Evolutionary conservation across 306 rosid species (phyloP).

Genomic region (Trifolium dubium): DNA sequence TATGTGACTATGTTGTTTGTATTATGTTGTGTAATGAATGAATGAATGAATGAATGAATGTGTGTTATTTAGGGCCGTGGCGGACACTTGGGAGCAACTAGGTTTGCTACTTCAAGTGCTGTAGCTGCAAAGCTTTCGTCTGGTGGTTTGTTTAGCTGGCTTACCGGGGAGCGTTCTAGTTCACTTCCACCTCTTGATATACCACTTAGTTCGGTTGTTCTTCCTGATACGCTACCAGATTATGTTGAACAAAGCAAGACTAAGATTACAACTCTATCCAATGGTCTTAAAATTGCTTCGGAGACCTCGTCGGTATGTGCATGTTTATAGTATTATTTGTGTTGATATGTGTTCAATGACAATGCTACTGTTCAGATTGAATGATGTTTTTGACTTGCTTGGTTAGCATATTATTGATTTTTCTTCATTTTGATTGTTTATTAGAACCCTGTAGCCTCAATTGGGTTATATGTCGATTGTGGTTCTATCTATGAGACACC

Average conservation of each 20-base stretch:
- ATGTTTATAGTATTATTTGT: conserved; percentile 17
- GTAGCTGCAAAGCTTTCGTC: conserved; percentile 62
- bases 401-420: conserved; percentile 26
- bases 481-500: conserved; percentile 95
- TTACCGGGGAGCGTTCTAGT: conserved; percentile 67
- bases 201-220: conserved; percentile 65
- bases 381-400: conserved; percentile 15
- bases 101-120: conserved; percentile 66
- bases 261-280: conserved; percentile 72
- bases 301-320: conserved; percentile 67
- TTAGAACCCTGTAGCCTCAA: conserved; percentile 89
- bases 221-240: conserved; percentile 76
- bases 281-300: conserved; percentile 85
- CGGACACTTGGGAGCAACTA: conserved; percentile 55
- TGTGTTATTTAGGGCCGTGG: conserved; percentile 59
- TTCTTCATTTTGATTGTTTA: conserved; percentile 40
- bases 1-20: conserved; percentile 2
- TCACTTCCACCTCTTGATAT: conserved; percentile 61
- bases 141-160: conserved; percentile 81
- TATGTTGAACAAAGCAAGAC: conserved; percentile 76
- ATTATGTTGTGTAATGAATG: conserved; percentile 17
- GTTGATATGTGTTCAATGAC: conserved; percentile 14
- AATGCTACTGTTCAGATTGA: neutral
- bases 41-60: conserved; percentile 1
- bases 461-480: conserved; percentile 80